A percentile compares a stretch with the other conserved stretches of the same genome.
These are phyloP conservation scores for Boehmeria nivea DNA, from an alignment of 306 rosid species.

Conservation along the genomic window DNA sequence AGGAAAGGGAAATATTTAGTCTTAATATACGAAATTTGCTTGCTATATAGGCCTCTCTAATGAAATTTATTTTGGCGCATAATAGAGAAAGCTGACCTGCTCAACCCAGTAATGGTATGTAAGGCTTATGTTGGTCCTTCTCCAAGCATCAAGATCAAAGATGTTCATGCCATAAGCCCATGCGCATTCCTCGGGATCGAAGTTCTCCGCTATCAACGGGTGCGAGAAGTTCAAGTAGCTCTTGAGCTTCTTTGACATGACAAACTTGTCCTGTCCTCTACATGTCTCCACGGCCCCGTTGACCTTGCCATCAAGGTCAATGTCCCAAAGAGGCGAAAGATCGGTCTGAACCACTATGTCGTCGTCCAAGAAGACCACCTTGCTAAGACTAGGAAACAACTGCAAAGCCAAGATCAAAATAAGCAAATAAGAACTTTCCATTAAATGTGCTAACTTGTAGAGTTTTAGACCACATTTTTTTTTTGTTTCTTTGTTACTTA, in stretches of 20 bases:
- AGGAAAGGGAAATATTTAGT: no score
- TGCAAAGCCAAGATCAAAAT: conserved; percentile 18
- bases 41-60: no score
- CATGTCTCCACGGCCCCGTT: conserved; percentile 99
- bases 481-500: conserved; percentile 15
- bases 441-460: no score
- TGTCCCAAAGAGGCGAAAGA: conserved; percentile 98
- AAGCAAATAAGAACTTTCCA: no score
- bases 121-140: conserved; percentile 87
- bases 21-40: no score
- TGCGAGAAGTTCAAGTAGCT: conserved; percentile 97
- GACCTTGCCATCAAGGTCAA: conserved; percentile 84
- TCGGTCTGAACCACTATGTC: conserved; percentile 95
- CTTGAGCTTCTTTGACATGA: conserved; percentile 89
- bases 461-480: background rate
- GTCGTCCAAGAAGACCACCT: conserved; percentile 92
- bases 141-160: conserved; percentile 93
- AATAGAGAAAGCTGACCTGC: conserved; percentile 47
- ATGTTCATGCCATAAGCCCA: conserved; percentile 99
- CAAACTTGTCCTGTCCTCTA: conserved; percentile 81
- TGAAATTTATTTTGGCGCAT: no score
- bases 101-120: conserved; percentile 87
- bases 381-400: conserved; percentile 91
- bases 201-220: conserved; percentile 58
- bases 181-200: conserved; percentile 77